Base-by-base conservation (phyloP, 2,329 filamentous ascomycete species). In the Microdochium bolleyi region DNA sequence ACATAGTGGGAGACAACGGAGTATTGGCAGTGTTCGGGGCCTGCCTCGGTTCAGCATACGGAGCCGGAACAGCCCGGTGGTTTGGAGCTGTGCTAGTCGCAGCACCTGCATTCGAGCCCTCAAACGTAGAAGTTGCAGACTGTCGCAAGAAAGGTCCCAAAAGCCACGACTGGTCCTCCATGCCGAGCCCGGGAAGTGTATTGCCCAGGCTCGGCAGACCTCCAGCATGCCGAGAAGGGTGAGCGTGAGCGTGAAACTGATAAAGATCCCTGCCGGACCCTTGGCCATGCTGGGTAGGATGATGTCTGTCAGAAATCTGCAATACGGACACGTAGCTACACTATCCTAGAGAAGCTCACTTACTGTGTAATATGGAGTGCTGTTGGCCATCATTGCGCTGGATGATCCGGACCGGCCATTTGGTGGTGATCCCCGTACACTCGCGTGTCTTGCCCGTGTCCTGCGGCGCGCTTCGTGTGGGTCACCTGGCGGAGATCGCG, bases 401-500 rank as follows among this genome's bases (percentile, higher is more conserved):
- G 58, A 55, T 25, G 50, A 55, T 54, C 56, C 58, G n/a, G 56
- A 46, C n/a, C 59, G 57, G 51, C 52, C 55, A 16, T 58, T 57
- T 21, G 60, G 58, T 13, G 62, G 57, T 44, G 58, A 60, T 30
- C 59, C 58, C 30, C 64, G 62, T 7, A 60, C 51, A 52, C 60
- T 58, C 11, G 60, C 60, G 49, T 61, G 60, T 19, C 64, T 64
- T 44, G 62, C 54, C 21, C 65, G 64, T 48, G 59, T 56, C 50
- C 67, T 61, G 30, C 65, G 62, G 38, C 65, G 62, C 24, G 55
- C 56, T n/a, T 66, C 63, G 38, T 60, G 56, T 37, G 54, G 46
- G 11, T 67, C 64, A 27, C 50, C 55, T 3, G 62, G 58, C 14
- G 66, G 65, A 44, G 66, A 67, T 14, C 59, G 52, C 8, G 41